Evolutionary conservation across 257 asterid species (phyloP), one percentile per base, ranked within the genome.

Genomic region (Fraxinus cuspidata): DNA sequence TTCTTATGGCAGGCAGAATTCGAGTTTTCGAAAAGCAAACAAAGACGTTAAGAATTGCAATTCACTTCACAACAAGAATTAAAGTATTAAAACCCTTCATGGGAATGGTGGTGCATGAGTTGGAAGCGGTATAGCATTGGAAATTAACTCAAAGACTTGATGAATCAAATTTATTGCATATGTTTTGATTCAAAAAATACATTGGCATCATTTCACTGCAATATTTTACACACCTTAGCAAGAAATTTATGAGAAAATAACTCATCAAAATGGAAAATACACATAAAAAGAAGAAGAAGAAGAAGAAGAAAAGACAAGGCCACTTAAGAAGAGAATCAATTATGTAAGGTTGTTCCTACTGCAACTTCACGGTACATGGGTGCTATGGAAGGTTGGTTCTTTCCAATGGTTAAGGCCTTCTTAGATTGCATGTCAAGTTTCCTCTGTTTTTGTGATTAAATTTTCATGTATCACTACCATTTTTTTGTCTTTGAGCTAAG

Each of bases 311-410:
- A 35, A 69, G 42, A 38, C 31, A 63, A 25, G 47, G 34, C 47
- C 32, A 76, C 44, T 35, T 35, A 68, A 31, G 81, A 28, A 35
- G 77, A 65, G 27, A 12, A 49, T 21, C 8, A 10, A 37, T 73
- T 73, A 77, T 49, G 74, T 76, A 13, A 63, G 64, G 25, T 53
- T 56, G 34, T 81, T 60, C 35, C 23, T 81, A 28, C 73, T 67
- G 67, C 83, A 79, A 53, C 83, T 79, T 72, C 75, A 81, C 9
- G 86, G 87, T 75, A 70, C 47, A 71, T 72, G 83, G 29, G 81
- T 70, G 74, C 76, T 81, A 31, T 79, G 29, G 29, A 86, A 81
- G 78, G 78, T 79, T 58, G 86, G 86, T 75, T 81, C 87, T 66
- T 86, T 32, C 84, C 83, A 60, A 77, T 72, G 42, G 87, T 83